These are phyloP conservation scores for Dichomitus squalens DNA, from an alignment of 1,284 basidiomycete genomes.

Conservation along the genomic window DNA sequence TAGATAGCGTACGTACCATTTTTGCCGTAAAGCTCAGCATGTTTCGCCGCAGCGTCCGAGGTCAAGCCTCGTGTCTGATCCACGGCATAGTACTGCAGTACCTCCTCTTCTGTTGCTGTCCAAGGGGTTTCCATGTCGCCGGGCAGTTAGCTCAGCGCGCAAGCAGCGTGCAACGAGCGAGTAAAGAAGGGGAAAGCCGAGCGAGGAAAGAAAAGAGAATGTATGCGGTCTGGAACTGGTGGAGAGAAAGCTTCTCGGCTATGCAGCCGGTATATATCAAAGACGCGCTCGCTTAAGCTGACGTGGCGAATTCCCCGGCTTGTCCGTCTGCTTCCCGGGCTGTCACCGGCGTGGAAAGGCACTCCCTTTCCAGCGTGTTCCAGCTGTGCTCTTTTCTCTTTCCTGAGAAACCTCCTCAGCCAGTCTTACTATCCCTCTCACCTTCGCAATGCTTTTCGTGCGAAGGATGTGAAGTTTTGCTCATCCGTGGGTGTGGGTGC, in stretches of 20 bases:
- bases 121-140: conserved; percentile 68
- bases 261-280: conserved; percentile 20
- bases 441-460: not conserved
- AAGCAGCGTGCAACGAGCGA: conserved; percentile 3
- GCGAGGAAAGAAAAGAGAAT: conserved; percentile 3
- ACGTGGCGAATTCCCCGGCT: conserved; percentile 22
- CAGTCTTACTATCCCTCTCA: not conserved
- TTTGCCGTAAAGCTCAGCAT: conserved; percentile 80
- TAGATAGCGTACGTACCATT: conserved; percentile 61
- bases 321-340: conserved; percentile 13
- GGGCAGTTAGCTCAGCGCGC: conserved; percentile 11
- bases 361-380: conserved; percentile 2
- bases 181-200: conserved; percentile 5
- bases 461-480: not conserved
- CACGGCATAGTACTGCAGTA: conserved; percentile 68
- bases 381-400: not conserved
- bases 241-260: conserved; percentile 14
- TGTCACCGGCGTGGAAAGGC: conserved; percentile 12
- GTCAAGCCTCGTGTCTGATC: conserved; percentile 59
- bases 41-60: conserved; percentile 63
- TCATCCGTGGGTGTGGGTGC: not conserved
- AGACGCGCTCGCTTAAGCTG: conserved; percentile 15
- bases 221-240: conserved; percentile 9
- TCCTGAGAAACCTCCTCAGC: conserved; percentile 8
- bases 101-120: conserved; percentile 63